Evolutionary conservation across 1,284 basidiomycete species (phyloP).

Genomic region (Ceratobasidium sp.): DNA sequence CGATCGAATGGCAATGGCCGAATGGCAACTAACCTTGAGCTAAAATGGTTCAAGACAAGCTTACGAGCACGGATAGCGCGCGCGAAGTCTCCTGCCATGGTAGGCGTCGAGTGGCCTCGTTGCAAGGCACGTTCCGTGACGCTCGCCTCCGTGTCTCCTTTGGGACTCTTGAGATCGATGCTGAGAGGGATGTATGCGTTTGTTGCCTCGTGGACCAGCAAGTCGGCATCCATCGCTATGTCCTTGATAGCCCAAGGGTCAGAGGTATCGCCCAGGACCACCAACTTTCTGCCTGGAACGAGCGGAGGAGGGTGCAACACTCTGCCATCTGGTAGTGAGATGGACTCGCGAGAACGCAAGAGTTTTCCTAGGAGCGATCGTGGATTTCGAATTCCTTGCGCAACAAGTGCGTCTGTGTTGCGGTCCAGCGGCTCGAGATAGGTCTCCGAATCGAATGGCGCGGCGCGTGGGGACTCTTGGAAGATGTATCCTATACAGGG

Average conservation of each 20-base stretch:
- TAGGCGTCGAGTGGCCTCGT: constrained; percentile 86
- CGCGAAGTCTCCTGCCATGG: constrained; percentile 86
- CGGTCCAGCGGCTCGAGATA: constrained; percentile 55
- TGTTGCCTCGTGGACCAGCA: constrained; percentile 87
- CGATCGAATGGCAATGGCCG: background rate
- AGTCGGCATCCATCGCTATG: constrained; percentile 70
- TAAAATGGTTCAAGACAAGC: constrained; percentile 87
- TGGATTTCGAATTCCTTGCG: constrained; percentile 75
- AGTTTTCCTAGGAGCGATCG: constrained; percentile 73
- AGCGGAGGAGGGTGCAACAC: constrained; percentile 76
- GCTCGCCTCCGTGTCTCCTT: constrained; percentile 59
- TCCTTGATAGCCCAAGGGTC: constrained; percentile 71
- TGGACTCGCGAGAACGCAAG: constrained; percentile 69
- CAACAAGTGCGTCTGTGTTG: constrained; percentile 60
- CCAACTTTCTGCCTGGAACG: constrained; percentile 77
- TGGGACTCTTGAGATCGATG: constrained; percentile 63
- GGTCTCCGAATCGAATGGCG: constrained; percentile 52
- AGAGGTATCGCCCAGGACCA: constrained; percentile 82
- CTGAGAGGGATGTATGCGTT: constrained; percentile 78
- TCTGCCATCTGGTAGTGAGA: constrained; percentile 82
- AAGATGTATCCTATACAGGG: constrained; percentile 87
- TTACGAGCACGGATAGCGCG: constrained; percentile 70
- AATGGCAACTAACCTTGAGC: constrained; percentile 67
- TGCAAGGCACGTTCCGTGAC: constrained; percentile 69
- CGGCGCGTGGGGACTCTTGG: constrained; percentile 66